Base-by-base conservation (phyloP, 805 yeast genomes). In the Candida nitratophila region DNA sequence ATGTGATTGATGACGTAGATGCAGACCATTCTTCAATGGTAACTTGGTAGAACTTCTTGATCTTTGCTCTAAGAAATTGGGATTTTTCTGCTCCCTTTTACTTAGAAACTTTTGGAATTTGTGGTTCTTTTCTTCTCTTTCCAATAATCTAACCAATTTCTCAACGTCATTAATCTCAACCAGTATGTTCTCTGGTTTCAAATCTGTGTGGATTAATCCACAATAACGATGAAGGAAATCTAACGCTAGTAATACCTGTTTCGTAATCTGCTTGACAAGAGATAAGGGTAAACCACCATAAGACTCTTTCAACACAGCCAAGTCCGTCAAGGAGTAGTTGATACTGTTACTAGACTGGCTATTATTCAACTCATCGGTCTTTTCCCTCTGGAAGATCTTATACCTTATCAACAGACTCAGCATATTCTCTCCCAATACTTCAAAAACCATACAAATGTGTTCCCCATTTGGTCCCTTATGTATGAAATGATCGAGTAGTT, bases 121-220 rank as follows among this genome's bases (percentile, higher is more conserved):
- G 37, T 51, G 54, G 37, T 48, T 50, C 41, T 50, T 56, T 22
- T 60, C 45, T 54, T 66, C 61, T 51, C 63, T 47, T 57, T 73
- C 78, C 36, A 74, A 57, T 41, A 66, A 41, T 38, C 65, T 60
- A 36, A 79, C 74, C 39, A 79, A 67, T 47, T 66, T 69, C 48
- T 76, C 78, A 39, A 76, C 78, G 50, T 77, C 76, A 44, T 70
- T 68, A 29, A 79, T 73, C 49, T 75, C 79, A 36, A 77, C 69
- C 37, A 76, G 59, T 3, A 79, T 74, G 61, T 85, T 85, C 55
- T 83, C 90, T 2, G 90, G 89, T 60, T 84, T 84, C 41, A 84
- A 69, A 57, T 83, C 90, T 12, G 90, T 77, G 61, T 84, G 91
- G 35, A 82, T 80, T 11, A 81, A 66, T 2, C 85, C 85, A 59